These are phyloP conservation scores for Rostrohypoxylon terebratum DNA, from an alignment of 495 filamentous ascomycete species.

Conservation along the genomic window DNA sequence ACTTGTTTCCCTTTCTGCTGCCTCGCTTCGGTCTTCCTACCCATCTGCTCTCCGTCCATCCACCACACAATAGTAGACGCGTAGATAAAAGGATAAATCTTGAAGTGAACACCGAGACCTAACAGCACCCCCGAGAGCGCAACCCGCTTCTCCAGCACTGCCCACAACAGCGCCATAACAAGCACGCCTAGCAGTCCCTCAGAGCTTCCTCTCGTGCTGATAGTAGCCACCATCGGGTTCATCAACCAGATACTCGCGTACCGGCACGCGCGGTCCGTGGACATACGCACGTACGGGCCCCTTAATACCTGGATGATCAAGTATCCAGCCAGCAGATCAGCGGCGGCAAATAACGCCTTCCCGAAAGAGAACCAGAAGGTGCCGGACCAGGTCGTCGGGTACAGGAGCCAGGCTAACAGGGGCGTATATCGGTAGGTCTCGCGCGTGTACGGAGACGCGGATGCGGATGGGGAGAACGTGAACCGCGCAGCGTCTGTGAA, in stretches of 20 bases:
- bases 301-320: constrained; percentile 75
- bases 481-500: constrained; percentile 97
- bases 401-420: constrained; percentile 86
- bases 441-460: constrained; percentile 79
- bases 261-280: constrained; percentile 66
- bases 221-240: constrained; percentile 98
- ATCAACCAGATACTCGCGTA: constrained; percentile 90
- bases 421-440: constrained; percentile 99
- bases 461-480: constrained; percentile 53
- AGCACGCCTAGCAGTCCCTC: constrained; percentile 90
- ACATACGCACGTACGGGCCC: constrained; percentile 47
- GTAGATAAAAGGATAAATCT: constrained; percentile 99
- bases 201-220: constrained; percentile 92
- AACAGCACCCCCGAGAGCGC: constrained; percentile 78
- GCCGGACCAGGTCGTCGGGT: constrained; percentile 77
- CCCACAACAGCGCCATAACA: constrained; percentile 84
- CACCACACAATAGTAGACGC: constrained; percentile 87
- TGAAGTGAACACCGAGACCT: constrained; percentile 91
- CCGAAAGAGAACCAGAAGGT: constrained; percentile 81
- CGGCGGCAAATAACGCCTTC: constrained; percentile 85
- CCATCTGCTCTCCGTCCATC: constrained; percentile 71
- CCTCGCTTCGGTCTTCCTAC: constrained; percentile 2
- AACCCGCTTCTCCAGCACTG: constrained; percentile 69
- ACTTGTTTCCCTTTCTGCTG: neutral
- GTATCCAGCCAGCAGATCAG: constrained; percentile 89